Conservation (phyloP, 495 filamentous ascomycete genomes). For the Amniculicola lignicola region DNA sequence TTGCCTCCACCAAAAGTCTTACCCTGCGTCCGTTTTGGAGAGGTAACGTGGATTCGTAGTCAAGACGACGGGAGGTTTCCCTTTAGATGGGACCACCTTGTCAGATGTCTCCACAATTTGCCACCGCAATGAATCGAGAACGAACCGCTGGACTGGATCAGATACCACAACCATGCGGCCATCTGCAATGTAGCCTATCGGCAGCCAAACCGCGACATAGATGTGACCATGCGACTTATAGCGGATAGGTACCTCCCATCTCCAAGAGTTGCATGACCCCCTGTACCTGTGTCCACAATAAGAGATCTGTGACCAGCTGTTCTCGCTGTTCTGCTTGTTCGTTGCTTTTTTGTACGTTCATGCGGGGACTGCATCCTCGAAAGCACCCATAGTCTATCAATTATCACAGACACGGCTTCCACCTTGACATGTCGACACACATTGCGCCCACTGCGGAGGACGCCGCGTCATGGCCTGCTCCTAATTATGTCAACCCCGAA, state of each 20-base stretch:
- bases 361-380: background rate
- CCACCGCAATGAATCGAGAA: background rate
- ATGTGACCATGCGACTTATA: background rate
- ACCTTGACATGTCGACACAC: background rate
- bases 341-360: background rate
- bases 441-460: constrained; percentile 9
- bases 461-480: constrained; percentile 19
- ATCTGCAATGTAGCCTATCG: background rate
- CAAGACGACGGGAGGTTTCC: background rate
- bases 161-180: background rate
- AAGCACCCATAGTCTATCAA: background rate
- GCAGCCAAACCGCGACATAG: background rate
- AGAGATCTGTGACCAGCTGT: background rate
- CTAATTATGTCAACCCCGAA: constrained; percentile 24
- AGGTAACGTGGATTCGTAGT: background rate
- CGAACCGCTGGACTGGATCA: background rate
- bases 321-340: background rate
- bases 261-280: background rate
- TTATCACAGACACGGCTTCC: background rate
- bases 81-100: background rate
- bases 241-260: background rate
- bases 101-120: background rate
- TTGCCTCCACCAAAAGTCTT: too few relatives aligned
- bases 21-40: too few relatives aligned
- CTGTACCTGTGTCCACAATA: background rate